A percentile compares a stretch with the other conserved stretches of the same genome.
phyloP scores from a whole-genome alignment of 495 filamentous ascomycete genomes.

The Letharia lupina region DNA sequence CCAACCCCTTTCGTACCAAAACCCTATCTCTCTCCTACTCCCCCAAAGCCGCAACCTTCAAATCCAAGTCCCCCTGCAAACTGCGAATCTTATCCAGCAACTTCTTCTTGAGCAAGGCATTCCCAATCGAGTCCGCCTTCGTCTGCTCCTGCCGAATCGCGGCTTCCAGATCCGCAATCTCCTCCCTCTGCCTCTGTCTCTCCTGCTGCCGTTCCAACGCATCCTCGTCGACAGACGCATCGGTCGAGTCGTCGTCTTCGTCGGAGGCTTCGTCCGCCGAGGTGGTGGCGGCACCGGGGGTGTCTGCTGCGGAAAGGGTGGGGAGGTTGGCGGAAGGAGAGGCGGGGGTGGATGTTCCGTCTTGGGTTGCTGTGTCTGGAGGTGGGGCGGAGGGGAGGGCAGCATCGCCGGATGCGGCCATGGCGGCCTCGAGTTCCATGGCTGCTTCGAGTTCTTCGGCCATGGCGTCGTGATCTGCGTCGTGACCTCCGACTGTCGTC shows the following conservation, averaged over 20 bases:
- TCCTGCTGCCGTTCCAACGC: constrained; percentile 45
- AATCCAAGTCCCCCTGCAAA: constrained; percentile 39
- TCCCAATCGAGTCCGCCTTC: constrained; percentile 37
- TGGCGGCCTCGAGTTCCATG: constrained; percentile 44
- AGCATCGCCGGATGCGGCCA: constrained; percentile 27
- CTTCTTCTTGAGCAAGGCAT: constrained; percentile 44
- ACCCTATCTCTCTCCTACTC: neutral
- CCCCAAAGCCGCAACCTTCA: constrained; percentile 44
- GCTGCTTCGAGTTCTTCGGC: constrained; percentile 37
- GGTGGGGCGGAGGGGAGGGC: constrained; percentile 14
- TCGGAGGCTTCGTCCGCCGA: constrained; percentile 32
- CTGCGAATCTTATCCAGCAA: constrained; percentile 41
- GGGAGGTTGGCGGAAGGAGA: constrained; percentile 19
- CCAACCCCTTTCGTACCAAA: neutral
- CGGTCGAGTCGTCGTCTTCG: constrained; percentile 28
- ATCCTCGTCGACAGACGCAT: constrained; percentile 44
- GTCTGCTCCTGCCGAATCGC: constrained; percentile 39
- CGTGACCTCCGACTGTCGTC: constrained; percentile 31
- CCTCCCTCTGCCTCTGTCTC: constrained; percentile 42
- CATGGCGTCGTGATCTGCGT: constrained; percentile 48
- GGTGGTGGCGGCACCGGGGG: constrained; percentile 30
- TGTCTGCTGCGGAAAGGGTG: constrained; percentile 12
- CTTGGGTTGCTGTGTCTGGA: constrained; percentile 13
- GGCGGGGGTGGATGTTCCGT: constrained; percentile 12
- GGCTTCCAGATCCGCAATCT: constrained; percentile 41